Base-by-base conservation (phyloP, 73 alveolate genomes). In the Paramecium caudatum region DNA sequence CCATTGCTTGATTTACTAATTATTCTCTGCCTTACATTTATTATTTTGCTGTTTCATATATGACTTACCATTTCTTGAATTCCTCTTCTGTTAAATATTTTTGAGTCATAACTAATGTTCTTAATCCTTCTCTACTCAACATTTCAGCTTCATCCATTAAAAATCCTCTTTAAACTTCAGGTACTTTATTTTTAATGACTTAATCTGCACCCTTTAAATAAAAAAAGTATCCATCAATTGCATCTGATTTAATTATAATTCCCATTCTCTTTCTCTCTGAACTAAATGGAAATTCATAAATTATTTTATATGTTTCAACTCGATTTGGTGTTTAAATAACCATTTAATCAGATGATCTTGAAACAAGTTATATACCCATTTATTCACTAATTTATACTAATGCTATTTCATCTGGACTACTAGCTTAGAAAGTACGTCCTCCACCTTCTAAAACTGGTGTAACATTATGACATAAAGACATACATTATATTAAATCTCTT, bases 161-260 rank as follows among this genome's bases (percentile, higher is more conserved):
- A 19, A 84, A 90, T 32, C 94, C 97, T 62, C 95, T 92, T 81
- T 93, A 74, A 23, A 88, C 93, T 82, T 94, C 95, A 46, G 93
- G 95, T 1, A 94, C 96, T 91, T 96, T 96, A 17, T 92, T 93
- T 62, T 96, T 92, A 96, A 97, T 97, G 15, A 96, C 95, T 15
- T 93, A 96, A 82, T 97, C 99, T n/a, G 99, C 99, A 3, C 99
- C 99, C 90, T 97, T 96, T 1, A 96, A 93, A 90, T 95, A 96
- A 94, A 96, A 96, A 32, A 93, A 84, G 30, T 94, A 81, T 80
- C 96, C 94, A 33, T 94, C 94, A 0, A 96, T 82, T 47, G 62
- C 90, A 27, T 68, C 65, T 61, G 95, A 94, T 85, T 91, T 85
- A 30, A 96, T 63, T 55, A 96, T 93, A 62, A 96, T 96, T 27